Evolutionary conservation across 768 basidiomycete genomes (phyloP).

Genomic region (Paxillus ammoniavirescens): DNA sequence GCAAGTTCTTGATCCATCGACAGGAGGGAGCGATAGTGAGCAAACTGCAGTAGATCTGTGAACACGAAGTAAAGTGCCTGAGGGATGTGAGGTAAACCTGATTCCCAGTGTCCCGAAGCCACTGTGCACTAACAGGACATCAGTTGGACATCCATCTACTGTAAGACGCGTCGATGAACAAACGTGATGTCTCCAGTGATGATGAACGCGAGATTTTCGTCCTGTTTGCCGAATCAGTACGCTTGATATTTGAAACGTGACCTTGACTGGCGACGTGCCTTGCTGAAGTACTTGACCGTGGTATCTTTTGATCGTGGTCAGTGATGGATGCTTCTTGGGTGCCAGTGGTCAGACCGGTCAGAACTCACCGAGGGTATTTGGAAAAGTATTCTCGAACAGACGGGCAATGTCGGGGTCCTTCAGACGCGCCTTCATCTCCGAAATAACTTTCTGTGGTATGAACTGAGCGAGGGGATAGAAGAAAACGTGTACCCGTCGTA

Average conservation of each 20-base stretch:
- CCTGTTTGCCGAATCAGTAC: constrained; percentile 33
- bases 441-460: constrained; percentile 57
- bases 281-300: constrained; percentile 72
- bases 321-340: background rate
- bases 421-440: constrained; percentile 67
- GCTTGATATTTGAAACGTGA: constrained; percentile 2
- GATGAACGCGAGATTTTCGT: constrained; percentile 73
- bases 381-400: constrained; percentile 80
- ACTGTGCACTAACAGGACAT: constrained; percentile 58
- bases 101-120: constrained; percentile 81
- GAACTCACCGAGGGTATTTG: constrained; percentile 69
- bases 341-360: background rate
- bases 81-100: constrained; percentile 43
- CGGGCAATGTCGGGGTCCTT: constrained; percentile 78
- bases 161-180: constrained; percentile 23
- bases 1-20: constrained; percentile 56
- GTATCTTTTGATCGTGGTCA: constrained; percentile 49
- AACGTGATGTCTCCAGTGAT: constrained; percentile 83
- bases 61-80: background rate
- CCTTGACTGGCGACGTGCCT: constrained; percentile 34
- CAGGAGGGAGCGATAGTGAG: constrained; percentile 63
- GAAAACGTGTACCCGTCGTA: constrained; percentile 22
- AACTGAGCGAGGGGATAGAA: background rate
- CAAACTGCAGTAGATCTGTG: constrained; percentile 46
- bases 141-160: constrained; percentile 1